Conservation (phyloP, 2,329 filamentous ascomycete species). For the Aspergillus sp. region DNA sequence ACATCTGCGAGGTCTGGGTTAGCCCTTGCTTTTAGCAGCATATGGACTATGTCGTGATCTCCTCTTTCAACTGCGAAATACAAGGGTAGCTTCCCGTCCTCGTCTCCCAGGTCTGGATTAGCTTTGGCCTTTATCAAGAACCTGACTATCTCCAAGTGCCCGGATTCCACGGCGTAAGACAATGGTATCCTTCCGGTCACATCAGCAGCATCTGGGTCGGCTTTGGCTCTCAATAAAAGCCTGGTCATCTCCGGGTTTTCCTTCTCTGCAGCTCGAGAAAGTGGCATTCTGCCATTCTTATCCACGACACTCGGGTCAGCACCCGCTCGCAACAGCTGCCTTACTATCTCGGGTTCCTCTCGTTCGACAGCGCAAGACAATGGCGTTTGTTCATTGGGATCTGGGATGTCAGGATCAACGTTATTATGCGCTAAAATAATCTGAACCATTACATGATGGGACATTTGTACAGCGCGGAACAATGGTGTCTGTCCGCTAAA, state of each 20-base stretch:
- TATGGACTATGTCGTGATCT: conserved; percentile 19
- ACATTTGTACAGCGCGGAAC: conserved; percentile 16
- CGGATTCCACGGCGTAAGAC: conserved; percentile 17
- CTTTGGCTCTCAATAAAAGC: conserved; percentile 19
- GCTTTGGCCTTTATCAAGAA: conserved; percentile 20
- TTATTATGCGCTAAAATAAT: conserved; percentile 16
- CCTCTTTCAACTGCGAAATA: conserved; percentile 20
- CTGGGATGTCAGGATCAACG: conserved; percentile 16
- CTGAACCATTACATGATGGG: conserved; percentile 13
- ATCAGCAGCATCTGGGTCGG: conserved; percentile 16
- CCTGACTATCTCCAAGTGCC: conserved; percentile 16
- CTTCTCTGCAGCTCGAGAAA: conserved; percentile 19
- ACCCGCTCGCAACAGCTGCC: conserved; percentile 15
- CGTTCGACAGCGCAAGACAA: conserved; percentile 19
- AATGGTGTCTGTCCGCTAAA: conserved; percentile 18
- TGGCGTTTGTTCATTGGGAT: conserved; percentile 16
- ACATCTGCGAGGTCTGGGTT: conserved; percentile 15
- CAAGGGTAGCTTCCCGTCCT: conserved; percentile 18
- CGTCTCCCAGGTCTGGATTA: conserved; percentile 15
- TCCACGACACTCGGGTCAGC: conserved; percentile 18
- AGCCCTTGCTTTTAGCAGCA: conserved; percentile 19
- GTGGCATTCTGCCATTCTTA: conserved; percentile 14
- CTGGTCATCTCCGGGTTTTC: conserved; percentile 22
- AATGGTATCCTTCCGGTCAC: conserved; percentile 13
- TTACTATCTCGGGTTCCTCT: conserved; percentile 14